phyloP scores from a whole-genome alignment of 768 basidiomycete genomes.

The Pholiota microspora region DNA sequence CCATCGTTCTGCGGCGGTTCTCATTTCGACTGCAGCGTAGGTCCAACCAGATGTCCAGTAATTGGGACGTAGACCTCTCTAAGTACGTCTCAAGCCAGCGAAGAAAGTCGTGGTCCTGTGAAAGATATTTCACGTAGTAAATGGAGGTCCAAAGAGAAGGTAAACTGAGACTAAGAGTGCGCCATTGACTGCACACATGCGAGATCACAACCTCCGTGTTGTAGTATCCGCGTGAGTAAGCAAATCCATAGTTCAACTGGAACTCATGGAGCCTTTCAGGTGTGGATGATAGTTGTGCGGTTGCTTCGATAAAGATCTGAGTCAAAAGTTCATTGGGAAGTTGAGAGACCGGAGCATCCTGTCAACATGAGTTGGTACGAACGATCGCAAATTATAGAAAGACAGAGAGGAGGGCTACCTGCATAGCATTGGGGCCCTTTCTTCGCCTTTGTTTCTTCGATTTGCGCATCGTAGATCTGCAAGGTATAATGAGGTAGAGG shows the following conservation, averaged over 20 bases:
- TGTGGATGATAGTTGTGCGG: neutral
- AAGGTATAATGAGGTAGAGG: too few relatives aligned
- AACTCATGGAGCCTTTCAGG: neutral
- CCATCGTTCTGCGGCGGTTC: neutral
- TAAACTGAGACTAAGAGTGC: constrained; percentile 14
- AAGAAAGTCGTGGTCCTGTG: neutral
- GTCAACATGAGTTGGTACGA: too few relatives aligned
- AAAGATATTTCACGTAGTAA: constrained; percentile 3
- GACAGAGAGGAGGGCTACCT: too few relatives aligned
- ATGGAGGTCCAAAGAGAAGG: constrained; percentile 20
- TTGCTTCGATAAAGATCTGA: too few relatives aligned
- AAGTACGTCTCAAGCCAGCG: constrained; percentile 20
- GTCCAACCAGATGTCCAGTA: constrained; percentile 18
- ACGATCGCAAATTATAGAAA: too few relatives aligned
- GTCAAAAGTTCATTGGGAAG: too few relatives aligned
- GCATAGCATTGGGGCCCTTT: too few relatives aligned
- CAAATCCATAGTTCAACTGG: neutral
- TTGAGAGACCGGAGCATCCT: too few relatives aligned
- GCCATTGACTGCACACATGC: constrained; percentile 23
- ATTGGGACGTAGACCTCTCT: constrained; percentile 15
- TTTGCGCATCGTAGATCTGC: too few relatives aligned
- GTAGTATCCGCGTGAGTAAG: neutral
- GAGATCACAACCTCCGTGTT: constrained; percentile 19
- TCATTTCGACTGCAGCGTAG: constrained; percentile 3
- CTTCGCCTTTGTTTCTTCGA: too few relatives aligned